Percentiles rank a stretch among this genome's conserved stretches.
phyloP scores from a whole-genome alignment of 164 flowering plant genomes.

The Nymphaea colorata region DNA sequence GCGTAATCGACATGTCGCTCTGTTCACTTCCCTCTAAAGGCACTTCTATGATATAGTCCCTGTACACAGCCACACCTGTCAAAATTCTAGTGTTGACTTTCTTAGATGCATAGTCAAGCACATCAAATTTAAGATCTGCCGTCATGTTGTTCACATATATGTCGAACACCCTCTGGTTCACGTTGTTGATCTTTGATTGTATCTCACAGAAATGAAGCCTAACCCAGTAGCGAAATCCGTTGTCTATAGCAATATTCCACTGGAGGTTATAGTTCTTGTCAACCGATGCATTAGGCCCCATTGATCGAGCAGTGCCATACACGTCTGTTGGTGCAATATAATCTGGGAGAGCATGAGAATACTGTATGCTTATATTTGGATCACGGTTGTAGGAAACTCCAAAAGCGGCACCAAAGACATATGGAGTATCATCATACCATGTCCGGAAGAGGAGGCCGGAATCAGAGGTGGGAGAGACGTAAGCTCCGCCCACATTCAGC shows the following conservation, averaged over 20 bases:
- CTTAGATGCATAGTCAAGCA: constrained; percentile 23
- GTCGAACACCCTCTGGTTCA: constrained; percentile 58
- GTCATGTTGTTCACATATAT: constrained; percentile 63
- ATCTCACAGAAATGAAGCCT: constrained; percentile 93
- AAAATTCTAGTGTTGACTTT: background rate
- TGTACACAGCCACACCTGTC: constrained; percentile 28
- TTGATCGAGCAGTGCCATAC: constrained; percentile 56
- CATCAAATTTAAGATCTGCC: constrained; percentile 44
- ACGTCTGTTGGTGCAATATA: constrained; percentile 58
- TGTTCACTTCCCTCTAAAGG: constrained; percentile 10
- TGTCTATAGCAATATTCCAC: constrained; percentile 59
- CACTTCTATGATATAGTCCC: constrained; percentile 36
- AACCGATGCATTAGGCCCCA: constrained; percentile 38
- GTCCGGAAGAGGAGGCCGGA: constrained; percentile 15
- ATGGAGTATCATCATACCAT: constrained; percentile 38
- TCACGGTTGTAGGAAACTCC: constrained; percentile 39
- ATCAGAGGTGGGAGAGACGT: constrained; percentile 9
- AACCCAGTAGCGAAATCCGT: constrained; percentile 57
- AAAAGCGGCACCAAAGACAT: constrained; percentile 39
- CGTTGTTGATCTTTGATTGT: constrained; percentile 11
- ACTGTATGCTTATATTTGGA: constrained; percentile 24
- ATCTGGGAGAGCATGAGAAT: constrained; percentile 24
- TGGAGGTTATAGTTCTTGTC: constrained; percentile 59
- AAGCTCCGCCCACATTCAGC: constrained; percentile 7
- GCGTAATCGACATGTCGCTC: constrained; percentile 36